These are phyloP conservation scores for Chaetoceros muelleri DNA, from an alignment of 108 stramenopile species.

Conservation along the genomic window DNA sequence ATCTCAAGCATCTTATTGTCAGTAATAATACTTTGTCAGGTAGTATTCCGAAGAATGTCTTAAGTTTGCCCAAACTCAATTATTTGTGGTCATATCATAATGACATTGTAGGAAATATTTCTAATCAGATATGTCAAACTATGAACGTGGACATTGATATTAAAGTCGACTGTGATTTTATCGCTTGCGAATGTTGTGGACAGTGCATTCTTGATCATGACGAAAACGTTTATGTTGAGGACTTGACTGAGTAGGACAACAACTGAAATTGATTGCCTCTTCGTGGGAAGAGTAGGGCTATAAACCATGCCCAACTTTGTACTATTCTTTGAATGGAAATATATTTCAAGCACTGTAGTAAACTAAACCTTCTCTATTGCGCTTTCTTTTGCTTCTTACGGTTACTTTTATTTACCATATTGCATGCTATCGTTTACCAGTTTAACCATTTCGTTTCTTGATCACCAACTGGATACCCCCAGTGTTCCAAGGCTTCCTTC, in stretches of 20 bases:
- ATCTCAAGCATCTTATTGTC: slow-evolving; percentile 1
- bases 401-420: too few relatives aligned
- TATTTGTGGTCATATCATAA: not conserved
- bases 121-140: not conserved
- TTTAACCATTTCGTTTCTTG: slow-evolving; percentile 75
- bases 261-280: too few relatives aligned
- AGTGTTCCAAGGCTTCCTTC: slow-evolving; percentile 73
- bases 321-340: too few relatives aligned
- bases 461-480: slow-evolving; percentile 76
- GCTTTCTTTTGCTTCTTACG: too few relatives aligned
- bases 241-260: too few relatives aligned
- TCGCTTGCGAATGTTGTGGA: not conserved
- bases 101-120: not conserved
- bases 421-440: slow-evolving; percentile 26
- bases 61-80: not conserved
- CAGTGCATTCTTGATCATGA: too few relatives aligned
- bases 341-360: too few relatives aligned
- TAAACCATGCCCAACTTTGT: too few relatives aligned
- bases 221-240: too few relatives aligned
- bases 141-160: too few relatives aligned
- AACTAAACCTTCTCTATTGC: too few relatives aligned
- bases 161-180: not conserved
- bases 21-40: slow-evolving; percentile 13
- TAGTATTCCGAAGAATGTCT: slow-evolving; percentile 4
- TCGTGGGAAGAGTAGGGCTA: too few relatives aligned